phyloP scores from a whole-genome alignment of 108 stramenopile genomes.

The Tribonema minus region DNA sequence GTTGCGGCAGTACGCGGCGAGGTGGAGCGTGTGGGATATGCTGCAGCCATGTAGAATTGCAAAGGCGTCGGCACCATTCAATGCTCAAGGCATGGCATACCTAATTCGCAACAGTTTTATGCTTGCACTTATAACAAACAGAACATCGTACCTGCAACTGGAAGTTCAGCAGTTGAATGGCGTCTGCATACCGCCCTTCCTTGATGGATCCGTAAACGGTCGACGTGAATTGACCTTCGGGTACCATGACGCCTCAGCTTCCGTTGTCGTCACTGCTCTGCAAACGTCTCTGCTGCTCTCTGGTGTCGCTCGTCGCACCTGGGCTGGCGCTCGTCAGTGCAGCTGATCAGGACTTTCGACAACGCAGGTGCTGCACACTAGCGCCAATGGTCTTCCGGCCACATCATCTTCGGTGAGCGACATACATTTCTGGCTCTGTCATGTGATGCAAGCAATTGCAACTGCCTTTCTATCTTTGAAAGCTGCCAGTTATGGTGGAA shows the following conservation, averaged over 20 bases:
- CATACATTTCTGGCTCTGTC: too few species aligned
- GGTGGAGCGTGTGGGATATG: not conserved
- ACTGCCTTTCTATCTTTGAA: too few species aligned
- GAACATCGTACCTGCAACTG: constrained; percentile 20
- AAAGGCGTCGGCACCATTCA: constrained; percentile 5
- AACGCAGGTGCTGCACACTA: not conserved
- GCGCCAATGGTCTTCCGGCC: not conserved
- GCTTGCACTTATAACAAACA: not conserved
- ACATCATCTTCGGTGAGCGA: too few species aligned
- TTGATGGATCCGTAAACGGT: constrained; percentile 60
- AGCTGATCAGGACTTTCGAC: too few species aligned
- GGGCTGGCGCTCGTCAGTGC: too few species aligned
- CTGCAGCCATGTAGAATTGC: constrained; percentile 3
- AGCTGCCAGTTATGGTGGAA: too few species aligned
- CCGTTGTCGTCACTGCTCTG: too few species aligned
- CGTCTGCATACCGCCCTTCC: constrained; percentile 57
- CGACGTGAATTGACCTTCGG: constrained; percentile 55
- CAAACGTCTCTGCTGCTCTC: too few species aligned
- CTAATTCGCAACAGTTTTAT: constrained; percentile 38
- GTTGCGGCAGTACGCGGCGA: not conserved
- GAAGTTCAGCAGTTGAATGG: constrained; percentile 48
- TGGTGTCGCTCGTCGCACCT: not conserved
- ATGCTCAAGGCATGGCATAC: constrained; percentile 35
- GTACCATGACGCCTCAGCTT: constrained; percentile 24
- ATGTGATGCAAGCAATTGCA: too few species aligned